These are phyloP conservation scores for Dysphania ambrosioides DNA, from an alignment of 148 eudicot species.

Conservation along the genomic window DNA sequence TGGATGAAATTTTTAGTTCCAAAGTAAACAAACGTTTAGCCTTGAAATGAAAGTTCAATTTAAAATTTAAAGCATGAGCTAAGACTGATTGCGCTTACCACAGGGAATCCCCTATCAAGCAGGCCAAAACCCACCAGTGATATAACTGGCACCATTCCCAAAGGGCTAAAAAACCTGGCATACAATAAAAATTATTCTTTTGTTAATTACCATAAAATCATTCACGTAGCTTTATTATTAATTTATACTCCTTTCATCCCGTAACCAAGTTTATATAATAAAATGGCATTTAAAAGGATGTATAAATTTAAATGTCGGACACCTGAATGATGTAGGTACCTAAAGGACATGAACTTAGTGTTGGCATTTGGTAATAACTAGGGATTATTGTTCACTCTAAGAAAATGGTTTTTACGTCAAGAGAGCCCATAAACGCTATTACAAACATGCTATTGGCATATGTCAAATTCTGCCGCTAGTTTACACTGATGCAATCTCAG, in stretches of 20 bases:
- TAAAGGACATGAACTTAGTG: too few species aligned
- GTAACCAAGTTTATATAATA: not conserved
- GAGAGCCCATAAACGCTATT: not conserved
- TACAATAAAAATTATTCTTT: slow-evolving; percentile 9
- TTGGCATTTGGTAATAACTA: too few species aligned
- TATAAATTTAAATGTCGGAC: too few species aligned
- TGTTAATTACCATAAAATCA: not conserved
- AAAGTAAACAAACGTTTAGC: not conserved
- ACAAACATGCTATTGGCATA: not conserved
- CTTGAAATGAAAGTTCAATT: not conserved
- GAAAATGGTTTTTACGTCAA: not conserved
- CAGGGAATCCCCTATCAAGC: slow-evolving; percentile 92
- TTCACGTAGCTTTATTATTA: too few species aligned
- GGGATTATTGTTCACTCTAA: too few species aligned
- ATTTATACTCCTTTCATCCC: not conserved
- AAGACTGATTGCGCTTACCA: slow-evolving; percentile 43
- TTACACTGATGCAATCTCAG: too few species aligned
- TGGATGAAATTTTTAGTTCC: not conserved
- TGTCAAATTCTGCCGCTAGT: too few species aligned
- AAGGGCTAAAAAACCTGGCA: slow-evolving; percentile 89
- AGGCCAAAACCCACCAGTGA: slow-evolving; percentile 88
- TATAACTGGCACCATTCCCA: slow-evolving; percentile 93
- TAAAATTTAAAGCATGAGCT: not conserved
- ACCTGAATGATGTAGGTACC: too few species aligned
- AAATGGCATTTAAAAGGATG: too few species aligned